phyloP scores from a whole-genome alignment of 345 rosid species.

The Gossypium anomalum region DNA sequence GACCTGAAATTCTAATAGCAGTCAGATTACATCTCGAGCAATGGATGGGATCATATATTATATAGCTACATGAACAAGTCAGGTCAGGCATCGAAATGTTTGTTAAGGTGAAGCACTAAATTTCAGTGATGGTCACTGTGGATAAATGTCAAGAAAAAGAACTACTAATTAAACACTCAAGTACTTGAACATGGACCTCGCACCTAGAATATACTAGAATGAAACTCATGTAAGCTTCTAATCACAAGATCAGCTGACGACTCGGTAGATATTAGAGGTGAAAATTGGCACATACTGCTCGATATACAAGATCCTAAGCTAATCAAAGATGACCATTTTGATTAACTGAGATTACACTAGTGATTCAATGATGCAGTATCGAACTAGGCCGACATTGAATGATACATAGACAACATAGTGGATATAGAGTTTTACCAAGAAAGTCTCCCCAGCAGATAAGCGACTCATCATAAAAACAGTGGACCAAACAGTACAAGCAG shows the following conservation, averaged over 20 bases:
- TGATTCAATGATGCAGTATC: not conserved
- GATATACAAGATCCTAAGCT: not conserved
- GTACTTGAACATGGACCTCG: not conserved
- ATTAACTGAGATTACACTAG: not conserved
- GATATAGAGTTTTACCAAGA: conserved; percentile 39
- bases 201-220: not conserved
- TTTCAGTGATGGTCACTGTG: not conserved
- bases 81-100: not conserved
- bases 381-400: not conserved
- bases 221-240: not conserved
- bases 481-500: conserved; percentile 74
- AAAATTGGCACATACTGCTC: not conserved
- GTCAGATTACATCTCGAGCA: conserved; percentile 13
- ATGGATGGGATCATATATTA: not conserved
- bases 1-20: conserved; percentile 38
- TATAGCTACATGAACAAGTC: not conserved
- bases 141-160: not conserved
- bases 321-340: not conserved
- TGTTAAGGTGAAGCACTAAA: not conserved
- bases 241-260: not conserved
- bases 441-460: conserved; percentile 49
- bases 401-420: not conserved
- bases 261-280: not conserved
- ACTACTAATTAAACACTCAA: not conserved
- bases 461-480: conserved; percentile 58